phyloP scores from a whole-genome alignment of 2,329 filamentous ascomycete genomes.

The Neoascochyta sp. region DNA sequence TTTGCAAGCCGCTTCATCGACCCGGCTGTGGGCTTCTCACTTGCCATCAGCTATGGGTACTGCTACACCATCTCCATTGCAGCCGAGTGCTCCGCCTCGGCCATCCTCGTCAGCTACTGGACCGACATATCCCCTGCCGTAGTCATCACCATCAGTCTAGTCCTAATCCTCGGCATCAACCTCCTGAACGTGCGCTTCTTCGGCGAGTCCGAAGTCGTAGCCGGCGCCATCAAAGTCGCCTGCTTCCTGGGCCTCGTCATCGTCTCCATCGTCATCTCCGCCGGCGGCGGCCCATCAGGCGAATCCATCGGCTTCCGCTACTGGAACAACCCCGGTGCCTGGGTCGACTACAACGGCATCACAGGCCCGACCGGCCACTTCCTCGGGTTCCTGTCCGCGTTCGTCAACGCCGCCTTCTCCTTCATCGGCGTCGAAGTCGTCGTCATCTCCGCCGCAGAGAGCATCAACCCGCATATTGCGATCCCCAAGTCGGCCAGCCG shows the following conservation, averaged over 20 bases:
- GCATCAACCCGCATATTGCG: slow-evolving; percentile 60
- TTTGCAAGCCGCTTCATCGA: slow-evolving; percentile 61
- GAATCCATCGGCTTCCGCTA: slow-evolving; percentile 62
- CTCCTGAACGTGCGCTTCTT: slow-evolving; percentile 51
- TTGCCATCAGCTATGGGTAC: slow-evolving; percentile 43
- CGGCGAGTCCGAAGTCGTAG: slow-evolving; percentile 47
- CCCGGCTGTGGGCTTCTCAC: slow-evolving; percentile 57
- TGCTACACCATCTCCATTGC: slow-evolving; percentile 48
- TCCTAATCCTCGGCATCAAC: slow-evolving; percentile 50
- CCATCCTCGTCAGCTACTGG: slow-evolving; percentile 37
- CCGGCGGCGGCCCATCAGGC: slow-evolving; percentile 51
- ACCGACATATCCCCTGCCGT: slow-evolving; percentile 52
- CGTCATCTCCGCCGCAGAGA: slow-evolving; percentile 63
- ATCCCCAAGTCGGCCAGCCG: slow-evolving; percentile 56
- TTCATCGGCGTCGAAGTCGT: slow-evolving; percentile 51
- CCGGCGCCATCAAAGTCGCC: slow-evolving; percentile 40
- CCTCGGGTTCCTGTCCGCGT: slow-evolving; percentile 52
- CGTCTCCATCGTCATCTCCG: slow-evolving; percentile 20
- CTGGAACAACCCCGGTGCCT: slow-evolving; percentile 63
- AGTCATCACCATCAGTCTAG: slow-evolving; percentile 53
- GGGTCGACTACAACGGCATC: slow-evolving; percentile 61
- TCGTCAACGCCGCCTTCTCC: slow-evolving; percentile 46
- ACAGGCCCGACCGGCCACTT: slow-evolving; percentile 49
- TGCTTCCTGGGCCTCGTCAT: slow-evolving; percentile 34
- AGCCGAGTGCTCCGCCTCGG: slow-evolving; percentile 46